These are phyloP conservation scores for Calocybe indica DNA, from an alignment of 768 basidiomycete genomes.

Conservation along the genomic window DNA sequence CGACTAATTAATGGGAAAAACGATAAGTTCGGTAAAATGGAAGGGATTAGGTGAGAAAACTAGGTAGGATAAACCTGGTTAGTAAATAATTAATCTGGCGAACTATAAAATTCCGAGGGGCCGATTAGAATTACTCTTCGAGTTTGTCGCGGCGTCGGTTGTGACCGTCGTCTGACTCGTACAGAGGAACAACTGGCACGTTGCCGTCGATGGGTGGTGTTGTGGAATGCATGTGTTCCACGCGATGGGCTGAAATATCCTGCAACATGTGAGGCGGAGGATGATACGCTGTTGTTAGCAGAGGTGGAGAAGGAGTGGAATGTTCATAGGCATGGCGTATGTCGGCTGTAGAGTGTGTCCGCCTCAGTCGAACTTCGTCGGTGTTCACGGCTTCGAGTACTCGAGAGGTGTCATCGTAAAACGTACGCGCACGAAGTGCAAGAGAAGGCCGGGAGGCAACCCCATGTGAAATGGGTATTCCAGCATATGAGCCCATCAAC, in stretches of 20 bases:
- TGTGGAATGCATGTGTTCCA: conserved; percentile 2
- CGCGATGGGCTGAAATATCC: conserved; percentile 1
- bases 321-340: conserved; percentile 5
- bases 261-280: conserved; percentile 13
- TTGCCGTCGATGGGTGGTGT: conserved; percentile 12
- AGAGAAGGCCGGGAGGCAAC: conserved; percentile 20
- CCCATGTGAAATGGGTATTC: conserved; percentile 17
- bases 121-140: too few species aligned
- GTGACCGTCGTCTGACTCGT: background rate
- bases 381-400: conserved; percentile 10
- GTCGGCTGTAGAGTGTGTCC: conserved; percentile 8
- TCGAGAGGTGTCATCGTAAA: conserved; percentile 14
- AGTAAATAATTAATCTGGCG: too few species aligned
- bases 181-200: conserved; percentile 7
- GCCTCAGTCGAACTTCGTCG: conserved; percentile 9
- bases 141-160: background rate
- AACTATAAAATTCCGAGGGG: too few species aligned
- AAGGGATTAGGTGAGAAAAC: too few species aligned
- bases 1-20: too few species aligned
- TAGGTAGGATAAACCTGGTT: too few species aligned
- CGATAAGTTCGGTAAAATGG: too few species aligned
- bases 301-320: conserved; percentile 16
- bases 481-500: conserved; percentile 14
- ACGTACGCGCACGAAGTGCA: conserved; percentile 18
- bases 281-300: conserved; percentile 22